Base-by-base conservation (phyloP, 371 early-diverging fungal species). In the Actinomortierella wolfii region DNA sequence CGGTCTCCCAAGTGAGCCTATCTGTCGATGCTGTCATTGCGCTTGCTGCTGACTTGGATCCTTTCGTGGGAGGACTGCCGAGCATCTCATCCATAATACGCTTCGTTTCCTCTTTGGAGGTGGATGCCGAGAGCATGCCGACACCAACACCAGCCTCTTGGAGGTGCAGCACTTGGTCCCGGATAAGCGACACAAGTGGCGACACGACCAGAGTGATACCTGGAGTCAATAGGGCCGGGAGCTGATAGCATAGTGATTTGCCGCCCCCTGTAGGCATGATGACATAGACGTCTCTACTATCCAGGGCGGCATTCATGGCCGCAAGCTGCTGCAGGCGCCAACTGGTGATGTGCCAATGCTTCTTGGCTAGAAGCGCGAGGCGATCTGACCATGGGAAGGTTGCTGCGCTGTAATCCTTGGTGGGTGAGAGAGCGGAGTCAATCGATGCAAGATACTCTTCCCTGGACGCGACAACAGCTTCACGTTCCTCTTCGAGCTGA, bases 181-280 rank as follows among this genome's bases (percentile, higher is more conserved):
- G 79, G 49, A 95, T 95, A 34, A 97, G 81, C 1, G 93, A 88
- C 13, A 95, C 81, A 6, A 95, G 69, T 8, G 96, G 97, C 9
- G 92, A 91, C 18, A 95, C 73, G 5, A 95, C 94, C 34, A 97
- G 73, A 0, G 94, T 93, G 51, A 97, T 79, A 2, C 94, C 92
- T 1, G 81, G 64, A n/a, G 81, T 76, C 17, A 92, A 51, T 17
- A 94, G 45, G 14, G 94, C 91, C n/a, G 94, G 94, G 1, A 95
- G 78, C 64, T 95, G 95, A 75, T 89, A 95, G 64, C 94, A 94
- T 2, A 94, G 76, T 2, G 90, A 89, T 77, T 96, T 96, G 34
- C 96, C 97, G 3, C 93, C 93, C 39, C 95, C 95, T 17, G 95
- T 95, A 0, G 94, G 95, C 83, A 94, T 86, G 34, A 95, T 83